Evolutionary conservation across 2,329 filamentous ascomycete species (phyloP), one percentile per base, ranked within the genome.

Genomic region (Thermothelomyces thermophilus): DNA sequence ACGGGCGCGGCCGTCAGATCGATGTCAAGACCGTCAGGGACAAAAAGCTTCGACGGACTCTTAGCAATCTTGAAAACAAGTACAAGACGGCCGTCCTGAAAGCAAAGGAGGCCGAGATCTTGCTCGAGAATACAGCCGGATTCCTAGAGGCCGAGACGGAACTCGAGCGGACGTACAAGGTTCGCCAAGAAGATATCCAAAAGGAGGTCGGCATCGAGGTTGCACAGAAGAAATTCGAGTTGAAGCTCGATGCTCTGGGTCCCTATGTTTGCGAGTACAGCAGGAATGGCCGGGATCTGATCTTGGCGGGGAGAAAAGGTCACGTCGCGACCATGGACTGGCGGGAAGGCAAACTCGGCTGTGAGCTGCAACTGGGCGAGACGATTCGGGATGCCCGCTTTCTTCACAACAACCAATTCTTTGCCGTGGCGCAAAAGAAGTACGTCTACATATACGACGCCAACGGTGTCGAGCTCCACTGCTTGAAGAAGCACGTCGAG

Each of bases 321-420:
- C 93, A 98, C 80, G 75, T 98, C 57, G 91, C 93, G 50, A 91
- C 87, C 0, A 94, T 97, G 81, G 90, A 98, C 69, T 98, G 93
- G 91, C 77, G 91, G 56, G 85, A 86, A 59, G 91, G 90, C 36
- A 95, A 90, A 67, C 72, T 96, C 52, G 88, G 87, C 6, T 96
- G 90, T 65, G 93, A 98, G 66, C 63, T 97, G 56, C 89, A 98
- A 65, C 75, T 98, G 55, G 82, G 84, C 44, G 93, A 98, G 73
- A 97, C 90, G 0, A 78, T 97, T 11, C 77, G 91, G 46, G 91
- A 96, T 69, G 85, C 86, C 22, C 85, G 84, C 64, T 98, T 90
- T 87, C 75, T 97, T 61, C 90, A 96, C 70, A 95, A 95, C 66
- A 90, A 93, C 66, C 89, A 95, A 60, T 86, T 82, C 69, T 96